Percentiles rank a stretch among this genome's conserved stretches.
Conservation (phyloP, 2,329 filamentous ascomycete genomes). For the Phialophora macrospora region DNA sequence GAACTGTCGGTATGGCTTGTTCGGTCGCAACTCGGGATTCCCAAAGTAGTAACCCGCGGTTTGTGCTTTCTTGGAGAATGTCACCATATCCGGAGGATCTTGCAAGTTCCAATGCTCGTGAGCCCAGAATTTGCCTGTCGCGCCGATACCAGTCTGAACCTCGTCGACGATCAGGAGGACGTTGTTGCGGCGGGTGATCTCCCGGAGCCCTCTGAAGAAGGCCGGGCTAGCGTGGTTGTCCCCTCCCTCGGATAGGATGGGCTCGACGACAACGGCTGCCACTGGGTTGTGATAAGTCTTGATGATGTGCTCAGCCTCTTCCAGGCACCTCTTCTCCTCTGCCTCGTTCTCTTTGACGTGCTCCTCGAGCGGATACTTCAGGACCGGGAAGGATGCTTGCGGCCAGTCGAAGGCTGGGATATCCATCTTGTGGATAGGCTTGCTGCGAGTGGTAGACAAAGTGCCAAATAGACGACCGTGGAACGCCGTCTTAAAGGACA, state of each 20-base stretch:
- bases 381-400: conserved; percentile 79
- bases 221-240: conserved; percentile 89
- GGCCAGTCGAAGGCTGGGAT: conserved; percentile 96
- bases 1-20: conserved; percentile 94
- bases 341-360: conserved; percentile 79
- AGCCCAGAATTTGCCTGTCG: conserved; percentile 94
- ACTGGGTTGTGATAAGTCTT: conserved; percentile 77
- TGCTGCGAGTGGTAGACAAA: conserved; percentile 86
- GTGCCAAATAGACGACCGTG: conserved; percentile 89
- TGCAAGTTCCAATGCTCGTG: conserved; percentile 90
- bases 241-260: conserved; percentile 90
- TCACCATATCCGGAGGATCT: conserved; percentile 87
- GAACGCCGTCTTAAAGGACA: conserved; percentile 87
- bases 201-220: conserved; percentile 85
- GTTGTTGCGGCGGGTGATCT: conserved; percentile 72
- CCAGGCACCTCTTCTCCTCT: conserved; percentile 79
- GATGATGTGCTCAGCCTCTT: conserved; percentile 82
- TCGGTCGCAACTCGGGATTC: conserved; percentile 77
- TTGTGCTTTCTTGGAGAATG: conserved; percentile 94
- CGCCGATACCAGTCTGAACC: conserved; percentile 90
- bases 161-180: conserved; percentile 82
- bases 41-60: conserved; percentile 91
- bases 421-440: conserved; percentile 92
- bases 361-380: conserved; percentile 85
- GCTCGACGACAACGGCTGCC: conserved; percentile 82